A percentile compares a stretch with the other conserved stretches of the same genome.
Evolutionary conservation across 805 yeast genomes (phyloP).

Genomic region (Hanseniaspora guilliermondii): DNA sequence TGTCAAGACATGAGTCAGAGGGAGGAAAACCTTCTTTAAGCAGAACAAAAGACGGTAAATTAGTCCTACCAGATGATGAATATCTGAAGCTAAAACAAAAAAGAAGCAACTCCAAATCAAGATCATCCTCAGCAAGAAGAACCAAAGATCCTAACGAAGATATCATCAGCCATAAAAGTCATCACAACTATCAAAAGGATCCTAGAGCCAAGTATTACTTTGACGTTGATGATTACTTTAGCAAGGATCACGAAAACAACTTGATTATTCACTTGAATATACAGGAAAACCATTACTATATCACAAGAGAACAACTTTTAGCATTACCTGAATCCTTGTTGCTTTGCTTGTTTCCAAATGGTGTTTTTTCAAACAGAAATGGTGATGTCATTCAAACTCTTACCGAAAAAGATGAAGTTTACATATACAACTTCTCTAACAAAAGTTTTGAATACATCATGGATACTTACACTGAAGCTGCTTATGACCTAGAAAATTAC

Average conservation of each 20-base stretch:
- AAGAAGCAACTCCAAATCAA: not conserved
- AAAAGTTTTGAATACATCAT: slow-evolving; percentile 75
- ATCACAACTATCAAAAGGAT: slow-evolving; percentile 5
- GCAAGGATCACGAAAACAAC: slow-evolving; percentile 12
- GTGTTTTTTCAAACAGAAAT: slow-evolving; percentile 65
- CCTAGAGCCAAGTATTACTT: slow-evolving; percentile 11
- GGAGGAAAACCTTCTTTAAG: not conserved
- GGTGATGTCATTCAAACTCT: slow-evolving; percentile 70
- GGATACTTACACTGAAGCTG: slow-evolving; percentile 56
- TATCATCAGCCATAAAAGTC: not conserved
- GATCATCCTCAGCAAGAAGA: not conserved
- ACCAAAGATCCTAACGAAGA: not conserved
- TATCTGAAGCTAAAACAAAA: not conserved
- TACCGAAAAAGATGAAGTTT: slow-evolving; percentile 68
- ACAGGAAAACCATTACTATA: slow-evolving; percentile 59
- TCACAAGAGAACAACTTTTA: slow-evolving; percentile 81
- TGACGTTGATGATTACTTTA: slow-evolving; percentile 7
- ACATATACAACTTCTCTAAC: slow-evolving; percentile 69
- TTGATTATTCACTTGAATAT: slow-evolving; percentile 66
- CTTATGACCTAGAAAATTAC: slow-evolving; percentile 38
- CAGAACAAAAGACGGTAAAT: slow-evolving; percentile 10
- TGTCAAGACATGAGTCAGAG: slow-evolving; percentile 8
- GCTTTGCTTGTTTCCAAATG: slow-evolving; percentile 78
- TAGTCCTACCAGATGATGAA: slow-evolving; percentile 12
- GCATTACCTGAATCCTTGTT: slow-evolving; percentile 81